Conservation (phyloP, 2,329 filamentous ascomycete genomes). For the Alternaria postmessia region DNA sequence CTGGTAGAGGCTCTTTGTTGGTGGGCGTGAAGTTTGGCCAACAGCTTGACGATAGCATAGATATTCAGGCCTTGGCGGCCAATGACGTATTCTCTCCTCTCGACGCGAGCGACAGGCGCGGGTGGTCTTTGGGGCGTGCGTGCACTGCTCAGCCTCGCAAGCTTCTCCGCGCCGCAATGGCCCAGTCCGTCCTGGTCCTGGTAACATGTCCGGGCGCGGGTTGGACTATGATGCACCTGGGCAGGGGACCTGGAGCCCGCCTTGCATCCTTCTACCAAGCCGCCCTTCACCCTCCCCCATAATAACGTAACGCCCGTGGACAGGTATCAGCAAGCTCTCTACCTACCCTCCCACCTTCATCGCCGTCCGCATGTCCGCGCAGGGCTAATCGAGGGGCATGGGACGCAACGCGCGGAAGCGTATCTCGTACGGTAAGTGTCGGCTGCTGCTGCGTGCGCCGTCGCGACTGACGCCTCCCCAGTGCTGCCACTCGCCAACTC, state of each 20-base stretch:
- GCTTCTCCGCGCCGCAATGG: slow-evolving; percentile 10
- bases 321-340: neutral
- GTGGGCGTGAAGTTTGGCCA: neutral
- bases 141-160: slow-evolving; percentile 1
- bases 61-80: neutral
- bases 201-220: slow-evolving; percentile 9
- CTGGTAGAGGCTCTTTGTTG: neutral
- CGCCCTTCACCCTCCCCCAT: slow-evolving; percentile 1
- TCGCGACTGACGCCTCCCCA: slow-evolving; percentile 43
- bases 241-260: slow-evolving; percentile 11
- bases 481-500: slow-evolving; percentile 77
- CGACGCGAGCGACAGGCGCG: neutral
- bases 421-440: slow-evolving; percentile 60
- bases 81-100: slow-evolving; percentile 1
- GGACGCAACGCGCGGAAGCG: slow-evolving; percentile 62
- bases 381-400: slow-evolving; percentile 48
- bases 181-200: slow-evolving; percentile 11
- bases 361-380: slow-evolving; percentile 27
- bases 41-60: neutral
- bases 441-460: neutral
- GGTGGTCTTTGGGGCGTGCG: neutral
- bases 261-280: slow-evolving; percentile 10
- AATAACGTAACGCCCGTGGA: neutral
- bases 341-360: neutral
- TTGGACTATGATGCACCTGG: slow-evolving; percentile 13